phyloP scores from a whole-genome alignment of 2,329 filamentous ascomycete species.

The Ophiostoma fasciatum region DNA sequence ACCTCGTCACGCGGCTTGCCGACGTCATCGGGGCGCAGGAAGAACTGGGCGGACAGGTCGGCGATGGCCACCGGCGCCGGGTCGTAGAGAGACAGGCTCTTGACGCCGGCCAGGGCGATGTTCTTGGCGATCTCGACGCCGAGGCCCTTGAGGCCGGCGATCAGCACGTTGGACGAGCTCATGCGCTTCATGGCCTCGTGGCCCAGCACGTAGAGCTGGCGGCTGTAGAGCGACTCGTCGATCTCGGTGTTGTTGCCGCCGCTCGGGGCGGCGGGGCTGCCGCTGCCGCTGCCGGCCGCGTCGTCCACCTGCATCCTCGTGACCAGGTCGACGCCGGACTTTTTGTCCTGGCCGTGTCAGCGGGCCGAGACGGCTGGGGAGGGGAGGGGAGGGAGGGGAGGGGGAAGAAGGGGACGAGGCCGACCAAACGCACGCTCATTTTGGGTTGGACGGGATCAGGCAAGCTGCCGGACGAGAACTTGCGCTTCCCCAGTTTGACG shows the following conservation, averaged over 20 bases:
- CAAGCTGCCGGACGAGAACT: conserved; percentile 46
- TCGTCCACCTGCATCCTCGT: conserved; percentile 53
- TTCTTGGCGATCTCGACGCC: conserved; percentile 99
- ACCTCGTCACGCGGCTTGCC: conserved; percentile 81
- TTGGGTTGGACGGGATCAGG: conserved; percentile 41
- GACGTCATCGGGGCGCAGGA: conserved; percentile 74
- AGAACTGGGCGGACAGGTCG: conserved; percentile 95
- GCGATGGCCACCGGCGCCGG: conserved; percentile 69
- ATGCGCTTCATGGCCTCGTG: conserved; percentile 96
- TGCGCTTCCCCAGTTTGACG: conserved; percentile 51
- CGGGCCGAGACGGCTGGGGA: too few relatives aligned
- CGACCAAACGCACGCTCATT: conserved; percentile 40
- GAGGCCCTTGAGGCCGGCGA: conserved; percentile 82
- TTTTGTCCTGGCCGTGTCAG: too few relatives aligned
- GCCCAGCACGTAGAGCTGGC: conserved; percentile 57
- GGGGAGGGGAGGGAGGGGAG: too few relatives aligned
- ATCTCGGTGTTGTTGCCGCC: conserved; percentile 44
- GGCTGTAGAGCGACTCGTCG: conserved; percentile 60
- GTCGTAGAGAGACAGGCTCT: conserved; percentile 88
- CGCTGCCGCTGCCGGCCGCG: conserved; percentile 32
- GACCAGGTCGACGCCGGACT: conserved; percentile 45
- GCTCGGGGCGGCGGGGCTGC: too few relatives aligned
- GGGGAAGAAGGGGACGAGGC: background rate
- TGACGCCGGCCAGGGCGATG: conserved; percentile 92
- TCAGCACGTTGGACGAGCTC: conserved; percentile 85